A percentile compares a stretch with the other conserved stretches of the same genome.
These are phyloP conservation scores for Thalassiosira delicatula DNA, from an alignment of 352 stramenopile genomes.

Conservation along the genomic window DNA sequence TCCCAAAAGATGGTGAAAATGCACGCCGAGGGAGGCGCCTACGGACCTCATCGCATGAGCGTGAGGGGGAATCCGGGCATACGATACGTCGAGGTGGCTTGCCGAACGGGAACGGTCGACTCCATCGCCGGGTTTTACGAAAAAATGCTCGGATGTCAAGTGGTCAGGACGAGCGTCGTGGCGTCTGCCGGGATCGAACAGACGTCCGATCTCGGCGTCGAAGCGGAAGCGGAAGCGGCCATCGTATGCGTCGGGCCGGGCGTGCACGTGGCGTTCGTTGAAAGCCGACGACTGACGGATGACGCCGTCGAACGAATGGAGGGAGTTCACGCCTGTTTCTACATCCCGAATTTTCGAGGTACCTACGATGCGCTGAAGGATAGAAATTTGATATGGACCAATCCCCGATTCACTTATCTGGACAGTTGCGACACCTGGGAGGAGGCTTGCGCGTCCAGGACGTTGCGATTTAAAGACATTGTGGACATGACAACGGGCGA, in stretches of 20 bases:
- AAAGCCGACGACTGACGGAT: constrained; percentile 30
- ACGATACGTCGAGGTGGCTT: constrained; percentile 65
- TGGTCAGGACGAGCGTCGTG: constrained; percentile 34
- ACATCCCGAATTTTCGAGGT: constrained; percentile 58
- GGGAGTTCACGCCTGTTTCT: constrained; percentile 69
- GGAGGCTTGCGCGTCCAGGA: constrained; percentile 55
- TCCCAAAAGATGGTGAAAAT: constrained; percentile 70
- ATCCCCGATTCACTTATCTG: constrained; percentile 68
- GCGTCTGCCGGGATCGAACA: background rate
- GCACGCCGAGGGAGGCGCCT: constrained; percentile 43
- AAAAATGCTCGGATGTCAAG: constrained; percentile 46
- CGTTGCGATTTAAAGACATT: no score
- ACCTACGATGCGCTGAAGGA: constrained; percentile 55
- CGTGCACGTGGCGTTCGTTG: constrained; percentile 67
- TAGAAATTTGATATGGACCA: constrained; percentile 66
- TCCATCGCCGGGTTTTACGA: constrained; percentile 64
- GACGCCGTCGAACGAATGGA: constrained; percentile 48
- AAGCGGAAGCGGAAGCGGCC: constrained; percentile 16
- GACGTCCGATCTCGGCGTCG: background rate
- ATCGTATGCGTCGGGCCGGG: constrained; percentile 62
- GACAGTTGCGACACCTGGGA: constrained; percentile 72
- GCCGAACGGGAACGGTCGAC: constrained; percentile 12
- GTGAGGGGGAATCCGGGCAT: constrained; percentile 61
- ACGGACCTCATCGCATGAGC: constrained; percentile 57
- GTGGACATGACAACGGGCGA: no score